Evolutionary conservation across 805 yeast genomes (phyloP).

Genomic region (Lipomyces yamanashiensis): DNA sequence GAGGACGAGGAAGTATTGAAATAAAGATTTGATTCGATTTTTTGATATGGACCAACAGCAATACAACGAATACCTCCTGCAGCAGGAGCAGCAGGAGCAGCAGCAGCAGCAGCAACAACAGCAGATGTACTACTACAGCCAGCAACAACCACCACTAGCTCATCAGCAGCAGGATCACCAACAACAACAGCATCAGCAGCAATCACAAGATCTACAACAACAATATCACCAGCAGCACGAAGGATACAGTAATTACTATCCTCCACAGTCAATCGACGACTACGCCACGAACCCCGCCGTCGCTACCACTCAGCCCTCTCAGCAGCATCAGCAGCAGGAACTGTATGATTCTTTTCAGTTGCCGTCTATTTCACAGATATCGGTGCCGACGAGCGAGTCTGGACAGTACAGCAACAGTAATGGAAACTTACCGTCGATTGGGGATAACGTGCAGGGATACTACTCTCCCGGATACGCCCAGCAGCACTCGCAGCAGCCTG

Average conservation of each 20-base stretch:
- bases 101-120: constrained; percentile 2
- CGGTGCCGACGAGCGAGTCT: neutral
- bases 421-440: neutral
- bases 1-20: neutral
- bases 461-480: constrained; percentile 2
- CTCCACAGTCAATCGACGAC: constrained; percentile 2
- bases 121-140: constrained; percentile 8
- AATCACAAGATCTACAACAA: neutral
- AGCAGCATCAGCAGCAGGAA: constrained; percentile 16
- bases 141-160: constrained; percentile 9
- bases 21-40: neutral
- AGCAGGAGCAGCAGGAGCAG: constrained; percentile 16
- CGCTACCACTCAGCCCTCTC: neutral
- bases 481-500: too few species aligned
- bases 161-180: constrained; percentile 14
- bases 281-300: neutral
- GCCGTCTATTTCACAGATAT: constrained; percentile 5
- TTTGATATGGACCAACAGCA: constrained; percentile 9
- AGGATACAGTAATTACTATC: constrained; percentile 2
- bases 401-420: neutral
- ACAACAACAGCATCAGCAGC: constrained; percentile 11
- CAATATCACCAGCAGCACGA: neutral
- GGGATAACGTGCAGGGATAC: neutral
- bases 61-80: constrained; percentile 11
- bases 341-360: constrained; percentile 5